Evolutionary conservation across 257 asterid species (phyloP).

Genomic region (Buddleja alternifolia): DNA sequence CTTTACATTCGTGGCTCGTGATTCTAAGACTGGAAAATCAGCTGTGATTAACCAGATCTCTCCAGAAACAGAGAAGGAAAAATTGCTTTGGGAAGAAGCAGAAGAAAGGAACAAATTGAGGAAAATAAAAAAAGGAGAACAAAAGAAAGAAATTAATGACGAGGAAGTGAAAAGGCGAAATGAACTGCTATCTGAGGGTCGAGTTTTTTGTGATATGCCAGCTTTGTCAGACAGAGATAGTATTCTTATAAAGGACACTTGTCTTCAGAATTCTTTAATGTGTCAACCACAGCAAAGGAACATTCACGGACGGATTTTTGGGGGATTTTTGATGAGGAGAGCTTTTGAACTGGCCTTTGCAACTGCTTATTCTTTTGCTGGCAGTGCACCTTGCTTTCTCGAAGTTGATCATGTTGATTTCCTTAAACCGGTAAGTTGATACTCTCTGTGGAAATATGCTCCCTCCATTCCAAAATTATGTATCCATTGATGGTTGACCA

Average conservation of each 20-base stretch:
- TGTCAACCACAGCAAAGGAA: conserved; percentile 98
- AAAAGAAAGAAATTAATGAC: conserved; percentile 49
- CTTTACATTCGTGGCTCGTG: conserved; percentile 96
- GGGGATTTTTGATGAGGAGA: conserved; percentile 92
- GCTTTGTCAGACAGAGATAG: conserved; percentile 89
- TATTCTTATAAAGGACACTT: conserved; percentile 77
- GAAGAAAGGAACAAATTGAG: conserved; percentile 80
- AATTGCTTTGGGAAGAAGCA: conserved; percentile 71
- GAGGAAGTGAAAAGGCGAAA: conserved; percentile 56
- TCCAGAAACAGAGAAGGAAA: conserved; percentile 78
- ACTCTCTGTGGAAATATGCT: too few relatives aligned
- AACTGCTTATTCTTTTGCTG: conserved; percentile 87
- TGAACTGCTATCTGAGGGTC: conserved; percentile 72
- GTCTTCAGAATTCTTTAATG: conserved; percentile 84
- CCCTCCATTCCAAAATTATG: too few relatives aligned
- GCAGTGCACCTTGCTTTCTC: conserved; percentile 73
- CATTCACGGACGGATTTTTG: conserved; percentile 89
- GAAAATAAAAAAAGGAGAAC: conserved; percentile 60
- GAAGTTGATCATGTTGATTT: conserved; percentile 97
- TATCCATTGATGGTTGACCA: too few relatives aligned
- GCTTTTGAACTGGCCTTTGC: conserved; percentile 86
- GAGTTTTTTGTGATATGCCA: conserved; percentile 89
- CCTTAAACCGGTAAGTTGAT: conserved; percentile 78
- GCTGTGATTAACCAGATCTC: conserved; percentile 73
- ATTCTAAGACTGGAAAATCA: conserved; percentile 78